A percentile compares a stretch with the other conserved stretches of the same genome.
Evolutionary conservation across 2,329 filamentous ascomycete species (phyloP).

Genomic region (Fusarium napiforme): DNA sequence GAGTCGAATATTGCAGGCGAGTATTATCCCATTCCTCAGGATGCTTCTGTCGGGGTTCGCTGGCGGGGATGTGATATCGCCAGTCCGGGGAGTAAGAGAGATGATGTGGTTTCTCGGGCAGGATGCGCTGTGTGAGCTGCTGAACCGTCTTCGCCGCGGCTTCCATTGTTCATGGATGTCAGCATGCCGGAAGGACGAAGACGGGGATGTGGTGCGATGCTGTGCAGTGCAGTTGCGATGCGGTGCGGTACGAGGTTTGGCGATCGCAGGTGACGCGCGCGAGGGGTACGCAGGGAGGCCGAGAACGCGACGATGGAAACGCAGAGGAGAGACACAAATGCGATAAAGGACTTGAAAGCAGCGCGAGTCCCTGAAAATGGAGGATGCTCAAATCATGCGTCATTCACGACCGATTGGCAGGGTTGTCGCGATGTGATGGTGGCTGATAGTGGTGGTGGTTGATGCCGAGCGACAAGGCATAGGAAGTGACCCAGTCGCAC

Average conservation of each 20-base stretch:
- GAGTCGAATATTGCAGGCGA: constrained; percentile 67
- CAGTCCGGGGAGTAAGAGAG: constrained; percentile 61
- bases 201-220: constrained; percentile 37
- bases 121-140: constrained; percentile 62
- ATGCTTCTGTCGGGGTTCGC: constrained; percentile 48
- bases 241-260: constrained; percentile 25
- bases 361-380: constrained; percentile 11
- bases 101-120: constrained; percentile 65
- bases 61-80: constrained; percentile 59
- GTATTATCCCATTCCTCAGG: constrained; percentile 62
- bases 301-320: constrained; percentile 35
- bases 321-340: background rate
- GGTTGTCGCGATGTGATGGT: constrained; percentile 32
- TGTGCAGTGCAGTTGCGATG: constrained; percentile 22
- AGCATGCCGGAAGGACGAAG: constrained; percentile 50
- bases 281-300: constrained; percentile 35
- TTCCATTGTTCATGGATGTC: constrained; percentile 63
- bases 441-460: constrained; percentile 26
- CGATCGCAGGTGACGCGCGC: constrained; percentile 39
- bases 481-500: constrained; percentile 24
- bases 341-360: background rate
- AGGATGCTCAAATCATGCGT: background rate
- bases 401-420: constrained; percentile 16
- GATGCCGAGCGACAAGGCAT: constrained; percentile 34
- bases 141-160: constrained; percentile 67